Conservation (phyloP, 1,284 basidiomycete genomes). For the Marasmius oreades region DNA sequence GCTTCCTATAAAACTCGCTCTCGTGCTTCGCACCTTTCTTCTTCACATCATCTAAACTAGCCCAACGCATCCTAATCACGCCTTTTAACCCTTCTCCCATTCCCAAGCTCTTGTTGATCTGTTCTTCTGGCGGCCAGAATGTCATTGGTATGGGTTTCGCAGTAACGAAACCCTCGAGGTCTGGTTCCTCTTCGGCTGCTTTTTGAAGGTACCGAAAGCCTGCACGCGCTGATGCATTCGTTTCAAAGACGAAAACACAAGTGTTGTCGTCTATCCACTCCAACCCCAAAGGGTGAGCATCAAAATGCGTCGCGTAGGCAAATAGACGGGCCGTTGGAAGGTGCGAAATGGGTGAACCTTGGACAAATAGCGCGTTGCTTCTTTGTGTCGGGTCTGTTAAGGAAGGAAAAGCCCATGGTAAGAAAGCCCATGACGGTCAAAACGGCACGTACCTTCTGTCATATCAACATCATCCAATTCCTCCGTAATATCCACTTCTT, state of each 20-base stretch:
- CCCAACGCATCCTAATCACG: slow-evolving; percentile 67
- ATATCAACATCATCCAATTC: slow-evolving; percentile 41
- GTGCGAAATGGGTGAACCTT: slow-evolving; percentile 65
- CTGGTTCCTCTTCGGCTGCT: slow-evolving; percentile 44
- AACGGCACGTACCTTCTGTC: slow-evolving; percentile 32
- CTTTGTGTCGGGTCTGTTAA: slow-evolving; percentile 40
- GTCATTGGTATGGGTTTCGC: slow-evolving; percentile 66
- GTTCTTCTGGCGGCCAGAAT: slow-evolving; percentile 74
- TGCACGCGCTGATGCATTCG: slow-evolving; percentile 46
- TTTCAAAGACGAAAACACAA: slow-evolving; percentile 69
- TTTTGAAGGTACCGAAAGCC: slow-evolving; percentile 53
- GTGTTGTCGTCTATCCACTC: slow-evolving; percentile 81
- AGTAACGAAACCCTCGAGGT: slow-evolving; percentile 52
- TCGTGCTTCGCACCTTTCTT: slow-evolving; percentile 63
- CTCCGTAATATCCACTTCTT: slow-evolving; percentile 34
- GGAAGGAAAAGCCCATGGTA: not conserved
- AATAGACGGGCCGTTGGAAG: slow-evolving; percentile 70
- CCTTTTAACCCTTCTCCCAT: slow-evolving; percentile 62
- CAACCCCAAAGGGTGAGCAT: slow-evolving; percentile 61
- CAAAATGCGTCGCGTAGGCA: slow-evolving; percentile 73
- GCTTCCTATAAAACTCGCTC: slow-evolving; percentile 73
- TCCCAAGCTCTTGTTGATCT: slow-evolving; percentile 65
- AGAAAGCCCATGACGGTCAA: not conserved
- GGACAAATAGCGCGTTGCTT: slow-evolving; percentile 66
- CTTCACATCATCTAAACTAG: slow-evolving; percentile 64